Conservation (phyloP, 2,329 filamentous ascomycete genomes). For the Sphaerulina vaccinii region DNA sequence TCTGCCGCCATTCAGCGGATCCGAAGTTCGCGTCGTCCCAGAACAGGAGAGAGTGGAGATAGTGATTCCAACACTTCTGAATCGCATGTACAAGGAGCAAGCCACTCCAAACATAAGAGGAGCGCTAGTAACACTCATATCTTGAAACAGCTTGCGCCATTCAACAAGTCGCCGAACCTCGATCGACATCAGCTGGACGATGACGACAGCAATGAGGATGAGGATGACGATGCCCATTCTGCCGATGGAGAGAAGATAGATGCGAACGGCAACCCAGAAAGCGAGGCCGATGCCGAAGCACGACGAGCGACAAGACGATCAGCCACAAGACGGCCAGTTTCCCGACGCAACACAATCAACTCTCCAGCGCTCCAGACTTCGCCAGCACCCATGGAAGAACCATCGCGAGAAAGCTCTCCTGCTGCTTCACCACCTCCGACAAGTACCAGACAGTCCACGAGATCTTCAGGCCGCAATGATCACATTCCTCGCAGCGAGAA, state of each 20-base stretch:
- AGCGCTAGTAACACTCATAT: conserved; percentile 37
- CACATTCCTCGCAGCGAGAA: conserved; percentile 12
- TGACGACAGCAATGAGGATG: conserved; percentile 40
- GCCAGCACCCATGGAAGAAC: conserved; percentile 15
- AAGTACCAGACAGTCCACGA: conserved; percentile 18
- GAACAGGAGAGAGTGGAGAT: conserved; percentile 35
- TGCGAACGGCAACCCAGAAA: conserved; percentile 6
- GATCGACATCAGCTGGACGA: conserved; percentile 33
- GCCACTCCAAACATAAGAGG: conserved; percentile 33
- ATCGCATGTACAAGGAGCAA: conserved; percentile 33
- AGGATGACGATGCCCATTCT: conserved; percentile 9
- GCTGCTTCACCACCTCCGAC: conserved; percentile 23
- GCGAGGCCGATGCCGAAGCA: conserved; percentile 19
- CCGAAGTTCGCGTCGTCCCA: conserved; percentile 42
- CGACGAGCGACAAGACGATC: conserved; percentile 14
- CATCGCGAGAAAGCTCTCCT: conserved; percentile 22
- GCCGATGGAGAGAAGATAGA: conserved; percentile 6
- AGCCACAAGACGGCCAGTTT: conserved; percentile 22
- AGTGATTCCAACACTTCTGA: conserved; percentile 32
- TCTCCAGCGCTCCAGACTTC: conserved; percentile 20
- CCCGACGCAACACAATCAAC: conserved; percentile 23
- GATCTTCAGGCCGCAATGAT: conserved; percentile 15
- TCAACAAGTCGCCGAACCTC: conserved; percentile 39
- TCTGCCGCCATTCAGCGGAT: conserved; percentile 42
- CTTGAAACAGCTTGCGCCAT: conserved; percentile 41